Conservation (phyloP, 169 alveolate genomes). For the Nephromyces sp. region DNA sequence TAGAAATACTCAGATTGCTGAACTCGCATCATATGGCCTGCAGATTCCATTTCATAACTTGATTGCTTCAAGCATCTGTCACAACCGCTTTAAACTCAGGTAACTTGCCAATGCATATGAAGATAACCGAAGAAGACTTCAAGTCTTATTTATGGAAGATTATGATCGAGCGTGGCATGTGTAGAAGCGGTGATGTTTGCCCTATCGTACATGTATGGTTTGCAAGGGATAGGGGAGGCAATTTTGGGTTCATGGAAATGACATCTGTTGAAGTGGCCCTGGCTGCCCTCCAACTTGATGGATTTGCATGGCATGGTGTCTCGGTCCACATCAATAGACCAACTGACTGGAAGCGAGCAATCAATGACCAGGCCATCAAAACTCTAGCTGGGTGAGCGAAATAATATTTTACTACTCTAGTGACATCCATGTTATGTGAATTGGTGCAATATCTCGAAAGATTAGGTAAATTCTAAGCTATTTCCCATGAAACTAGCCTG, state of each 20-base stretch:
- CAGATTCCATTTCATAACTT: neutral
- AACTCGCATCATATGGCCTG: neutral
- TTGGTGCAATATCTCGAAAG: neutral
- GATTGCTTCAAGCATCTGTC: too few species aligned
- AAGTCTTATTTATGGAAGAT: constrained; percentile 9
- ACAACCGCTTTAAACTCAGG: too few species aligned
- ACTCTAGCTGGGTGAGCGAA: neutral
- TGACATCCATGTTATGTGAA: neutral
- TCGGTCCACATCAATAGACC: constrained; percentile 19
- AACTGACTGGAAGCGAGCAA: constrained; percentile 18
- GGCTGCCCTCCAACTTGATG: constrained; percentile 11
- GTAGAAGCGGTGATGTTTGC: constrained; percentile 1
- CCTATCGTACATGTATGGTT: constrained; percentile 30
- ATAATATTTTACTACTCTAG: neutral
- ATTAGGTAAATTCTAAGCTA: too few species aligned
- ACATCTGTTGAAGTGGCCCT: constrained; percentile 23
- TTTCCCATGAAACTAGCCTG: too few species aligned
- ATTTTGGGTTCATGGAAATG: constrained; percentile 27
- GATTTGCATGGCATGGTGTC: constrained; percentile 24
- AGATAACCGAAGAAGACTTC: constrained; percentile 19
- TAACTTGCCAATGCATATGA: constrained; percentile 14
- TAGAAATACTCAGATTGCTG: neutral
- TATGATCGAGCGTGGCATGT: neutral
- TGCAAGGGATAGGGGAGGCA: constrained; percentile 21
- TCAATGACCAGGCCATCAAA: neutral